phyloP scores from a whole-genome alignment of 2,329 filamentous ascomycete genomes.

The Rutstroemia sp. region DNA sequence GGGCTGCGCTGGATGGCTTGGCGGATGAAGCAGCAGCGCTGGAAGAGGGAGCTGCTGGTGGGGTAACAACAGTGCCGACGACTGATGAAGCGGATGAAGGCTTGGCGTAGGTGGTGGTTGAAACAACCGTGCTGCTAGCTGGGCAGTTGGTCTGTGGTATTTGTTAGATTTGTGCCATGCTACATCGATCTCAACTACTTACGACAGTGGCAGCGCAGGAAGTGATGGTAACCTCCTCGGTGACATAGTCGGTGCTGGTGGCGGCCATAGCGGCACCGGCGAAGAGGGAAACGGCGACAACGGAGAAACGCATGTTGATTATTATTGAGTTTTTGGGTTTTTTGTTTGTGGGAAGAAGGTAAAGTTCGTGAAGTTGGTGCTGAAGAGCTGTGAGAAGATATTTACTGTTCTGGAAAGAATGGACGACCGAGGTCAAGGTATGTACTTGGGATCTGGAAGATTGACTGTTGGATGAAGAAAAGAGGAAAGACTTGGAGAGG shows the following conservation, averaged over 20 bases:
- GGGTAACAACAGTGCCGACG: not conserved
- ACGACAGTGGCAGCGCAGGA: slow-evolving; percentile 8
- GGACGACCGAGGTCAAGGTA: slow-evolving; percentile 29
- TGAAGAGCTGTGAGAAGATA: slow-evolving; percentile 18
- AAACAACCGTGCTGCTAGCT: slow-evolving; percentile 6
- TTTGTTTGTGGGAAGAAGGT: not conserved
- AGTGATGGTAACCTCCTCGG: slow-evolving; percentile 11
- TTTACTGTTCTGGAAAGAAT: slow-evolving; percentile 25
- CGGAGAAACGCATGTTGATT: slow-evolving; percentile 17
- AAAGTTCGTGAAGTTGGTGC: slow-evolving; percentile 6
- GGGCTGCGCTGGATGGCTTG: not conserved
- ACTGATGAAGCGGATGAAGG: not conserved
- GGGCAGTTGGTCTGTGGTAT: slow-evolving; percentile 6
- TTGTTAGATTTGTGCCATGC: not conserved
- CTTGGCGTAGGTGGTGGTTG: slow-evolving; percentile 1
- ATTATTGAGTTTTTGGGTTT: not conserved
- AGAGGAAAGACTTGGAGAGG: slow-evolving; percentile 8
- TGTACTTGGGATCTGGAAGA: slow-evolving; percentile 12
- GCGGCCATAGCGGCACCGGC: slow-evolving; percentile 10
- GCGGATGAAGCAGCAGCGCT: not conserved
- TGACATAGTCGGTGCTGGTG: slow-evolving; percentile 9
- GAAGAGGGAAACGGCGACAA: slow-evolving; percentile 11
- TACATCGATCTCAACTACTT: not conserved
- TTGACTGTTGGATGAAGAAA: slow-evolving; percentile 20
- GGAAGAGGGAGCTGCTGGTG: not conserved